phyloP scores from a whole-genome alignment of 2,329 filamentous ascomycete genomes.

The Penicillium aurantiogriseum region DNA sequence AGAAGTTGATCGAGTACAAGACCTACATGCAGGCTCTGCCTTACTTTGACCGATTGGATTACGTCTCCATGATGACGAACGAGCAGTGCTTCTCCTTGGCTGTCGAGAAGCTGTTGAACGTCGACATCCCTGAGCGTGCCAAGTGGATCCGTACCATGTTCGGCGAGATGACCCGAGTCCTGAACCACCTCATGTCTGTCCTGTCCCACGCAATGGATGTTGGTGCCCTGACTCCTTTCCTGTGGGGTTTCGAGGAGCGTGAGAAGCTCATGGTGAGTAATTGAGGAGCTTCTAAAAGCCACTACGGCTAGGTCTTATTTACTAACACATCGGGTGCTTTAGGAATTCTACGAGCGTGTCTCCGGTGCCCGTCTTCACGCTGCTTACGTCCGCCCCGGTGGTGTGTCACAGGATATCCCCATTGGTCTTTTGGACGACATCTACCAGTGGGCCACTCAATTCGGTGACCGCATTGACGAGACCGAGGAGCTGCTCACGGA shows the following conservation, averaged over 20 bases:
- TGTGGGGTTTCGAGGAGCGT: constrained; percentile 99
- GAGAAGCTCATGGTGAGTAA: constrained; percentile 94
- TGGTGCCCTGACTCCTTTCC: constrained; percentile 92
- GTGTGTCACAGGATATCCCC: constrained; percentile 93
- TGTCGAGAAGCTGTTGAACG: constrained; percentile 95
- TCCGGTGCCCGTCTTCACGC: constrained; percentile 96
- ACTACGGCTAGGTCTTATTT: background rate
- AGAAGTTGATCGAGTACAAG: constrained; percentile 99
- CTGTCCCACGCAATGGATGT: constrained; percentile 99
- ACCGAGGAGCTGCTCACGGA: constrained; percentile 98
- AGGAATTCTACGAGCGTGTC: constrained; percentile 99
- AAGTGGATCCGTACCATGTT: constrained; percentile 98
- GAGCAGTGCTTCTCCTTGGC: constrained; percentile 96
- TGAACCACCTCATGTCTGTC: constrained; percentile 98
- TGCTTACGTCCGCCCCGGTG: constrained; percentile 93
- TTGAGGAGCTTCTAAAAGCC: background rate
- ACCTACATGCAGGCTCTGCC: constrained; percentile 97
- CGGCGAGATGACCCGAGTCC: constrained; percentile 85
- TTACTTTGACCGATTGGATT: constrained; percentile 98
- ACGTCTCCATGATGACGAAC: constrained; percentile 99
- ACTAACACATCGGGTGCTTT: constrained; percentile 19
- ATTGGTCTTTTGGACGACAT: constrained; percentile 95
- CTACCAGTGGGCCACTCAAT: constrained; percentile 99
- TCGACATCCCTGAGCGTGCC: constrained; percentile 91
- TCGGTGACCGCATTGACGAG: constrained; percentile 96